phyloP scores from a whole-genome alignment of 345 rosid species.

The Luvunga scandens region DNA sequence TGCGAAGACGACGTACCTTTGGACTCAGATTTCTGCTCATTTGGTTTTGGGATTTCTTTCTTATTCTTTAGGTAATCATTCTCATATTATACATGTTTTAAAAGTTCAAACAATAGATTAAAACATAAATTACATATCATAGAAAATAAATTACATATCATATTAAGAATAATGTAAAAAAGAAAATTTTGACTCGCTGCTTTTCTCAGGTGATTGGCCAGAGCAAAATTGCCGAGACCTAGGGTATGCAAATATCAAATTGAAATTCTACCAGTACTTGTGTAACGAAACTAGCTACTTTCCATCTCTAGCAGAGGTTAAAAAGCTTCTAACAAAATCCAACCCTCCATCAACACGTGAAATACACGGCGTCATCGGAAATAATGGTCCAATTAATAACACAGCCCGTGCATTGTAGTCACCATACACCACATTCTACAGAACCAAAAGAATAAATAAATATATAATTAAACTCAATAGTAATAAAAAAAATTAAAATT shows the following conservation, averaged over 20 bases:
- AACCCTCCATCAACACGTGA: slow-evolving; percentile 23
- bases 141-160: neutral
- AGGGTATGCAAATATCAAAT: slow-evolving; percentile 33
- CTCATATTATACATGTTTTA: slow-evolving; percentile 27
- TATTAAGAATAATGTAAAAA: neutral
- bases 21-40: slow-evolving; percentile 23
- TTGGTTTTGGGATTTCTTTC: slow-evolving; percentile 34
- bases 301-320: slow-evolving; percentile 28
- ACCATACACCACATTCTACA: slow-evolving; percentile 18
- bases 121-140: too few relatives aligned
- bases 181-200: slow-evolving; percentile 25
- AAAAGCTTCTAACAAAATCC: slow-evolving; percentile 28
- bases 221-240: slow-evolving; percentile 31
- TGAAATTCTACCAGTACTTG: slow-evolving; percentile 19
- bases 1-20: slow-evolving; percentile 22
- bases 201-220: slow-evolving; percentile 30
- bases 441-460: neutral
- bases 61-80: slow-evolving; percentile 39
- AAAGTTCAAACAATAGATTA: too few relatives aligned
- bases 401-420: slow-evolving; percentile 11
- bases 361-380: slow-evolving; percentile 10
- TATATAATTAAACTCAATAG: neutral
- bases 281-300: slow-evolving; percentile 23
- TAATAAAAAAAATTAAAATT: neutral
- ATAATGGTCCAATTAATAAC: neutral